Conservation (phyloP, 140 eudicot species). For the Erigeron philadelphicus region DNA sequence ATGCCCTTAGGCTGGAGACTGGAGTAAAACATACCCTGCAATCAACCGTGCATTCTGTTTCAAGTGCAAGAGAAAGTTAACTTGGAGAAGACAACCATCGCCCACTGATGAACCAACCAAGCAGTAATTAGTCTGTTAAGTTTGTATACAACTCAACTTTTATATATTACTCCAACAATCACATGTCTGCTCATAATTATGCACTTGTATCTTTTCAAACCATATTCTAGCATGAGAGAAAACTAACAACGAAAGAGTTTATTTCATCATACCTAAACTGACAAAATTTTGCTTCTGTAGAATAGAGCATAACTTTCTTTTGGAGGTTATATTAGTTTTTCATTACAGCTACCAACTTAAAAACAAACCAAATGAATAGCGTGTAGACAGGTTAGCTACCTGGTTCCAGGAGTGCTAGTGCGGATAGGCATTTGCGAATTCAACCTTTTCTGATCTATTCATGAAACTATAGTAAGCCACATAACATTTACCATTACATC, state of each 20-base stretch:
- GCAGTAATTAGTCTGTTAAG: conserved; percentile 58
- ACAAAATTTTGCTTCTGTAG: not conserved
- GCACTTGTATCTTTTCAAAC: conserved; percentile 1
- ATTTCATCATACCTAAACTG: conserved; percentile 15
- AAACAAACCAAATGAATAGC: not conserved
- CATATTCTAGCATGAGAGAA: conserved; percentile 19
- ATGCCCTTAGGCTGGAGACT: not conserved
- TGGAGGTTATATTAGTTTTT: too few relatives aligned
- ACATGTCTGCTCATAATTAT: conserved; percentile 9
- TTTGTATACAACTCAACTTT: conserved; percentile 33
- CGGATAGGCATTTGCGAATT: conserved; percentile 46
- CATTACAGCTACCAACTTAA: not conserved
- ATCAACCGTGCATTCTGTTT: conserved; percentile 69
- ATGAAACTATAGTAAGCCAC: too few relatives aligned
- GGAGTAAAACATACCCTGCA: conserved; percentile 49
- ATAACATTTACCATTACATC: too few relatives aligned
- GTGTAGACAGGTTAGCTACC: conserved; percentile 36
- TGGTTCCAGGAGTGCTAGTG: conserved; percentile 79
- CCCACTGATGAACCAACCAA: conserved; percentile 74
- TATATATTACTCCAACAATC: not conserved
- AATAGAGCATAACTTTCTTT: too few relatives aligned
- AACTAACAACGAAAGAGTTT: not conserved
- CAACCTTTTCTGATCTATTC: conserved; percentile 78
- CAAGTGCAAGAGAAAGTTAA: conserved; percentile 57
- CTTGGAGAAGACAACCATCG: conserved; percentile 73